Conservation (phyloP, 2,329 filamentous ascomycete genomes). For the Bipolaris bicolor region DNA sequence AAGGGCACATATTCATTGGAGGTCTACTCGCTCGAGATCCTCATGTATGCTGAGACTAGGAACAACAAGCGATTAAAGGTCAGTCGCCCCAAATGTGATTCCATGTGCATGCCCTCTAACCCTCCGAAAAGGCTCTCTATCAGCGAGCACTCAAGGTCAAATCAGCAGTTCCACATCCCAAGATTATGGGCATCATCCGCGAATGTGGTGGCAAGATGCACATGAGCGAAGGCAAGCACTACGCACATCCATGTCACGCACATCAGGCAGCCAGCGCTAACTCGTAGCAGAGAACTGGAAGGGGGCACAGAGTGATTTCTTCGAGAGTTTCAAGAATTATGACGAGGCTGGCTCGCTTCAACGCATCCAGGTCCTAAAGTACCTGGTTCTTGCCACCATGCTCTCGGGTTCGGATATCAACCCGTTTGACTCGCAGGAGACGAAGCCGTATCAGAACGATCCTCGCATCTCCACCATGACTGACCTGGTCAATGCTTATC, state of each 20-base stretch:
- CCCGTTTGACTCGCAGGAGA: slow-evolving; percentile 97
- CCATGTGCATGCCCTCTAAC: slow-evolving; percentile 32
- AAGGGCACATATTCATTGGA: slow-evolving; percentile 97
- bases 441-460: slow-evolving; percentile 96
- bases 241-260: slow-evolving; percentile 16
- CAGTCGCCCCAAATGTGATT: slow-evolving; percentile 27
- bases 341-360: slow-evolving; percentile 97
- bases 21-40: slow-evolving; percentile 95
- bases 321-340: slow-evolving; percentile 98
- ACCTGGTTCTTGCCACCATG: slow-evolving; percentile 95
- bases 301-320: slow-evolving; percentile 95
- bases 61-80: slow-evolving; percentile 97
- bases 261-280: slow-evolving; percentile 31
- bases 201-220: slow-evolving; percentile 99
- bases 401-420: slow-evolving; percentile 98
- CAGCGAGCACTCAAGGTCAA: slow-evolving; percentile 88
- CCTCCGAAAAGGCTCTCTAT: slow-evolving; percentile 68
- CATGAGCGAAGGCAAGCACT: slow-evolving; percentile 77
- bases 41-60: slow-evolving; percentile 96
- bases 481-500: slow-evolving; percentile 93
- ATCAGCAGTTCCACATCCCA: slow-evolving; percentile 96
- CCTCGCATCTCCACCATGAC: slow-evolving; percentile 97
- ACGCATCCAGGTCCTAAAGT: slow-evolving; percentile 96
- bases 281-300: slow-evolving; percentile 83
- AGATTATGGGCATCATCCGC: slow-evolving; percentile 98